phyloP scores from a whole-genome alignment of 345 rosid genomes.

The Dovyalis caffra region DNA sequence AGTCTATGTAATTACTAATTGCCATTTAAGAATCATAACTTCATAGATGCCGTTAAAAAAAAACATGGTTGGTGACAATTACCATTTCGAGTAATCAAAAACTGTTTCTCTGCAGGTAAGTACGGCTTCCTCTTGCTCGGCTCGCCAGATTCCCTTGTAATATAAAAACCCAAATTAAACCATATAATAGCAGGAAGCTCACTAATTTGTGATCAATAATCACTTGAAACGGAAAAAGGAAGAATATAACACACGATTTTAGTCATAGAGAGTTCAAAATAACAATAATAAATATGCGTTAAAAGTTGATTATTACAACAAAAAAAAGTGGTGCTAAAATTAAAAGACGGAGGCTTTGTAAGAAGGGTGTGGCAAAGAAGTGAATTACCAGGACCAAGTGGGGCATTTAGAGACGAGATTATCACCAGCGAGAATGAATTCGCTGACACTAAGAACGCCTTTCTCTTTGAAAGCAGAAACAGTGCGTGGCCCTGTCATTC shows the following conservation, averaged over 20 bases:
- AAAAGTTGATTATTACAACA: neutral
- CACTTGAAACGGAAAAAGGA: neutral
- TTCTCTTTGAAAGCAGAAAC: conserved; percentile 96
- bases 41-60: neutral
- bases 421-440: conserved; percentile 87
- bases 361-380: neutral
- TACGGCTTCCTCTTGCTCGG: conserved; percentile 87
- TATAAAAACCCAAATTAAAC: neutral
- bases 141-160: conserved; percentile 93
- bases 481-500: conserved; percentile 85
- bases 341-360: neutral
- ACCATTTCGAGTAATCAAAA: conserved; percentile 95
- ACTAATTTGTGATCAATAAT: too few relatives aligned
- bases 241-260: neutral
- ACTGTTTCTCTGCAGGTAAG: conserved; percentile 84
- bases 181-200: neutral
- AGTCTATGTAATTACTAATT: neutral
- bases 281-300: too few relatives aligned
- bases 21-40: neutral
- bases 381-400: conserved; percentile 90
- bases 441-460: conserved; percentile 94
- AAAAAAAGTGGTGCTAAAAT: neutral
- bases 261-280: too few relatives aligned
- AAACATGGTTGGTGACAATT: conserved; percentile 1
- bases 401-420: conserved; percentile 99